phyloP scores from a whole-genome alignment of 2,329 filamentous ascomycete species.

The Pseudogymnoascus destructans region DNA sequence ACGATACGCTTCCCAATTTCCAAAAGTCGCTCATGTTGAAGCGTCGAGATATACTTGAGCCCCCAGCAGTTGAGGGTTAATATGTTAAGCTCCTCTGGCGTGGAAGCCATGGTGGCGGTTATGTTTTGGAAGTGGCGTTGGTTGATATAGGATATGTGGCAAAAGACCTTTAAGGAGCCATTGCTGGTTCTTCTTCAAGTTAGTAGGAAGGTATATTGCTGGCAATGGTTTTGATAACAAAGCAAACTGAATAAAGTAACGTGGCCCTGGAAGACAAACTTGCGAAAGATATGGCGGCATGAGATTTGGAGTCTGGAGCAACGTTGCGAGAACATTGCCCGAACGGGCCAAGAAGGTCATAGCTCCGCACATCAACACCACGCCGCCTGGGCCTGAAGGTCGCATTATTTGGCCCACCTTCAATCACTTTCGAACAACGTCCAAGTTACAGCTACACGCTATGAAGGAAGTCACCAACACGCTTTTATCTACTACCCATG shows the following conservation, averaged over 20 bases:
- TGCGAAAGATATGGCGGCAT: background rate
- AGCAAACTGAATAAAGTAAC: background rate
- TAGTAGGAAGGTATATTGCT: background rate
- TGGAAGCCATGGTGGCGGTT: slow-evolving; percentile 17
- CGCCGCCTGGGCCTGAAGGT: background rate
- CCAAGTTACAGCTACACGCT: background rate
- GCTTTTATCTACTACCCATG: too few species aligned
- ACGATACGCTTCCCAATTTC: slow-evolving; percentile 79
- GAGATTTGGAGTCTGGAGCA: background rate
- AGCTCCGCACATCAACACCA: background rate
- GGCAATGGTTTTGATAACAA: background rate
- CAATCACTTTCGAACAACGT: background rate
- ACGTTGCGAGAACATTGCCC: background rate
- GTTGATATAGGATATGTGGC: background rate
- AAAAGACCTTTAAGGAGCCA: background rate
- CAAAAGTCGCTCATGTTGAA: slow-evolving; percentile 61
- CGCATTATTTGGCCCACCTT: background rate
- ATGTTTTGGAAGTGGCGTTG: background rate
- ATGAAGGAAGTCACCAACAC: too few species aligned
- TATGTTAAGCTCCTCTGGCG: slow-evolving; percentile 54
- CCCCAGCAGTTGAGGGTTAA: slow-evolving; percentile 96
- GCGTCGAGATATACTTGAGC: slow-evolving; percentile 70
- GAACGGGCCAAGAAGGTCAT: background rate
- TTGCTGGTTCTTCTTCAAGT: background rate
- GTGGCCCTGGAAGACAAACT: background rate